phyloP scores from a whole-genome alignment of 164 flowering plant genomes.

The Annona cherimola region DNA sequence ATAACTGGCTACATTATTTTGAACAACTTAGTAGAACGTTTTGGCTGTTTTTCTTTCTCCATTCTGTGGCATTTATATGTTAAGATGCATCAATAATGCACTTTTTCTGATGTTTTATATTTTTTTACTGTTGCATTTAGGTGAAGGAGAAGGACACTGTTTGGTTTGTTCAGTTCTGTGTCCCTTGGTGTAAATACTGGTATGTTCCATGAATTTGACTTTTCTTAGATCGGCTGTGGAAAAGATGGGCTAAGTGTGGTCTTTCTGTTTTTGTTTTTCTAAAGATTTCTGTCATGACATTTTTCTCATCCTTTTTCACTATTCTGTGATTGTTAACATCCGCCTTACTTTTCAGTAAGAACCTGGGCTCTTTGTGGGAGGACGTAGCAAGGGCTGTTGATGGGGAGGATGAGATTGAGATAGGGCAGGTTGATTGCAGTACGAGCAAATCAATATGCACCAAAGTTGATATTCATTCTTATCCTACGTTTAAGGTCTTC shows the following conservation, averaged over 20 bases:
- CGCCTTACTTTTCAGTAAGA: conserved; percentile 54
- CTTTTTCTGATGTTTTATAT: conserved; percentile 3
- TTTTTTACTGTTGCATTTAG: conserved; percentile 27
- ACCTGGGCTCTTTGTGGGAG: conserved; percentile 91
- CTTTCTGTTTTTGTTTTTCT: too few relatives aligned
- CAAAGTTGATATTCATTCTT: conserved; percentile 90
- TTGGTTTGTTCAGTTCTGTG: conserved; percentile 94
- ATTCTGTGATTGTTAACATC: neutral
- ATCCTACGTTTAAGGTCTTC: conserved; percentile 93
- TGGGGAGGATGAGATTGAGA: conserved; percentile 88
- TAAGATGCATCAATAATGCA: neutral
- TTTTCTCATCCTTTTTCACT: neutral
- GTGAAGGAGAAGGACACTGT: conserved; percentile 94
- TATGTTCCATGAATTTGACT: conserved; percentile 25
- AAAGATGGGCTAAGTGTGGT: neutral
- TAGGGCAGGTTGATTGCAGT: conserved; percentile 90
- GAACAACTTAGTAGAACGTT: neutral
- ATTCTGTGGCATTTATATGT: neutral
- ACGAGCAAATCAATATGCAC: conserved; percentile 62
- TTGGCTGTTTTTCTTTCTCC: neutral
- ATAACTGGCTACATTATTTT: too few relatives aligned
- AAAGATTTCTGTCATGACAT: neutral
- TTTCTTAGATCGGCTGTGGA: neutral
- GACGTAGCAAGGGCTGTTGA: conserved; percentile 81
- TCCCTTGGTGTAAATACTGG: conserved; percentile 99